Evolutionary conservation across 1,139 yeast genomes (phyloP).

Genomic region (Sugiyamaella castrensis): DNA sequence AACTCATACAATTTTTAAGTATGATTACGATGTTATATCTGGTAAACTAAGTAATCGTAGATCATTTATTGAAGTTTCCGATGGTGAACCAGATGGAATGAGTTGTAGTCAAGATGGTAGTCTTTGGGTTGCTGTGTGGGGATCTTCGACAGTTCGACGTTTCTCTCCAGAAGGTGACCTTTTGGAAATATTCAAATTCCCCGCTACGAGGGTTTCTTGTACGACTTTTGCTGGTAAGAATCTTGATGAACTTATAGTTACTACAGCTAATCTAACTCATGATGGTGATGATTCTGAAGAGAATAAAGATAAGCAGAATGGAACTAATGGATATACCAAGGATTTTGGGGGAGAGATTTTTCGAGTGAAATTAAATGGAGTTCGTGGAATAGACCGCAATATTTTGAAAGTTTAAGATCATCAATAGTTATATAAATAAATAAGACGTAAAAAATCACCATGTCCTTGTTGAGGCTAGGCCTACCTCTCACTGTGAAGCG

Average conservation of each 20-base stretch:
- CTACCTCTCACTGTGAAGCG: too few species aligned
- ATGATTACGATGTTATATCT: slow-evolving; percentile 52
- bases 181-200: slow-evolving; percentile 52
- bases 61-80: slow-evolving; percentile 29
- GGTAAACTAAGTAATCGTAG: slow-evolving; percentile 48
- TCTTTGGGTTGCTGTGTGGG: slow-evolving; percentile 68
- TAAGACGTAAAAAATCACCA: background rate
- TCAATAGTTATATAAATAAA: background rate
- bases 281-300: slow-evolving; percentile 28
- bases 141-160: slow-evolving; percentile 54
- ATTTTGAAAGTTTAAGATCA: slow-evolving; percentile 8
- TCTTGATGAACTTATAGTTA: slow-evolving; percentile 59
- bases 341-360: slow-evolving; percentile 61
- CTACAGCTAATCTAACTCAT: slow-evolving; percentile 57
- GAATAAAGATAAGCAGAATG: slow-evolving; percentile 4
- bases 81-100: slow-evolving; percentile 71
- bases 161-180: slow-evolving; percentile 48
- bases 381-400: slow-evolving; percentile 18
- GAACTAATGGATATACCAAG: slow-evolving; percentile 10
- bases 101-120: slow-evolving; percentile 59
- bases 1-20: slow-evolving; percentile 56
- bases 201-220: slow-evolving; percentile 65
- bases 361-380: slow-evolving; percentile 36
- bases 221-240: slow-evolving; percentile 67
- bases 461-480: background rate